phyloP scores from a whole-genome alignment of 2,329 filamentous ascomycete species.

The Aphanocladium album region DNA sequence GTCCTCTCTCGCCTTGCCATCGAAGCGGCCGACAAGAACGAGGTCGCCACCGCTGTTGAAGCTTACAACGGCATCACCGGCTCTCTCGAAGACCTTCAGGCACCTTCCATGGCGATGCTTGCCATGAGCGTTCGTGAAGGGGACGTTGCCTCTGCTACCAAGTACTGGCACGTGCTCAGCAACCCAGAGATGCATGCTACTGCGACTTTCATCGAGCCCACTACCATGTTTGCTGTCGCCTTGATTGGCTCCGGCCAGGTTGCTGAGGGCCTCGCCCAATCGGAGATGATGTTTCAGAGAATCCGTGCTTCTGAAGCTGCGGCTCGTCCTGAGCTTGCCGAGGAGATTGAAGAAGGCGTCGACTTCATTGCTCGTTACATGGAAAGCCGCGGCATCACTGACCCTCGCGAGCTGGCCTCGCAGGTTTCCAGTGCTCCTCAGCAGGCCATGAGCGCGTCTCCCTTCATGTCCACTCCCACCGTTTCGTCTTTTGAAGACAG shows the following conservation, averaged over 20 bases:
- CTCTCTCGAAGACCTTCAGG: constrained; percentile 44
- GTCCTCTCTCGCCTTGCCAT: constrained; percentile 71
- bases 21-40: constrained; percentile 73
- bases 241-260: constrained; percentile 81
- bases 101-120: constrained; percentile 72
- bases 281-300: constrained; percentile 80
- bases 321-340: constrained; percentile 52
- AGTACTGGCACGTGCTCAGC: constrained; percentile 74
- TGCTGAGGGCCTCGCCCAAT: constrained; percentile 72
- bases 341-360: constrained; percentile 83
- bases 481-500: constrained; percentile 68
- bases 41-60: constrained; percentile 61
- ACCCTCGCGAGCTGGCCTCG: constrained; percentile 51
- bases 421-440: constrained; percentile 38
- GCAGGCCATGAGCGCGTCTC: constrained; percentile 40
- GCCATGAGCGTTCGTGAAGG: constrained; percentile 81
- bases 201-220: constrained; percentile 72
- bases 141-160: constrained; percentile 69
- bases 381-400: constrained; percentile 48
- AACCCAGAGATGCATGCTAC: constrained; percentile 55
- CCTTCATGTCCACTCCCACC: constrained; percentile 50
- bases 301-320: constrained; percentile 60
- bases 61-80: constrained; percentile 57
- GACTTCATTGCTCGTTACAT: constrained; percentile 62
- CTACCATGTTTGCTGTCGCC: constrained; percentile 84